Conservation (phyloP, 495 filamentous ascomycete genomes). For the Penicillium nucicola region DNA sequence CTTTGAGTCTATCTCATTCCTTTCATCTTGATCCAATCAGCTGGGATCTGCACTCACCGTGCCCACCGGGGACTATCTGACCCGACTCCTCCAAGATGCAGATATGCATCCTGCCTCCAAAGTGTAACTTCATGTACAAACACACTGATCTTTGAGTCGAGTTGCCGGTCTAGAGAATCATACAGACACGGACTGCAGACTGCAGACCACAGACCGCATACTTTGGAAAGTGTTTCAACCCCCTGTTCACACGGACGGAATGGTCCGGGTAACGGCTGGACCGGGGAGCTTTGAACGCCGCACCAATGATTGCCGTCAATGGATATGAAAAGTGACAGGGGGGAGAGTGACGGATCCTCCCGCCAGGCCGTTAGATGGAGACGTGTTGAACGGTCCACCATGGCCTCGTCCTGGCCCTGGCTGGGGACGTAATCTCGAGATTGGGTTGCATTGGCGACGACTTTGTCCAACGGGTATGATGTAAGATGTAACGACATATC, state of each 20-base stretch:
- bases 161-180: no score
- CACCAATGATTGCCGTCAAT: constrained; percentile 5
- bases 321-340: constrained; percentile 1
- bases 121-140: no score
- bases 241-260: constrained; percentile 8
- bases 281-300: not conserved
- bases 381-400: constrained; percentile 15
- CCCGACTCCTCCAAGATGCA: no score
- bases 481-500: no score
- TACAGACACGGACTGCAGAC: no score
- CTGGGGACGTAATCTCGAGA: not conserved
- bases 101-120: no score
- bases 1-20: not conserved
- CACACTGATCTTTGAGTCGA: no score
- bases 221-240: not conserved
- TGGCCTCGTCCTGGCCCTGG: constrained; percentile 7
- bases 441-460: not conserved
- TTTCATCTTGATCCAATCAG: no score
- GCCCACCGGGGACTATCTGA: no score
- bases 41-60: no score
- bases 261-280: not conserved
- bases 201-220: not conserved
- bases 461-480: no score
- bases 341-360: constrained; percentile 16
- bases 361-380: constrained; percentile 22